These are phyloP conservation scores for Monosporascus sp. DNA, from an alignment of 2,329 filamentous ascomycete species.

Conservation along the genomic window DNA sequence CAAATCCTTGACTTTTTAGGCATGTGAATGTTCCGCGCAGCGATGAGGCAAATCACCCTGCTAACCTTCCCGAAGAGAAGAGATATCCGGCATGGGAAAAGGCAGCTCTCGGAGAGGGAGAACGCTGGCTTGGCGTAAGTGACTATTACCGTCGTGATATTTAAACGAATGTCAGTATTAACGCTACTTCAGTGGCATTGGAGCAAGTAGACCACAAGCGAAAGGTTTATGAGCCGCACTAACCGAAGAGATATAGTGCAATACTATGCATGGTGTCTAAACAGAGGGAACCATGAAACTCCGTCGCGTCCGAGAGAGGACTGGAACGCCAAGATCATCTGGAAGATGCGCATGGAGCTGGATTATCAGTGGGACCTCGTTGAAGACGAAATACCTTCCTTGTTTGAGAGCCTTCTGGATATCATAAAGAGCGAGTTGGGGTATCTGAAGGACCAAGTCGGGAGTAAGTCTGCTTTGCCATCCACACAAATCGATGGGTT, in stretches of 20 bases:
- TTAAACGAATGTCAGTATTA: neutral
- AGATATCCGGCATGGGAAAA: slow-evolving; percentile 5
- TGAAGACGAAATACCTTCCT: slow-evolving; percentile 19
- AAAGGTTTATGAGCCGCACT: neutral
- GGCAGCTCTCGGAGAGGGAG: slow-evolving; percentile 11
- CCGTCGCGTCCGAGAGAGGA: slow-evolving; percentile 11
- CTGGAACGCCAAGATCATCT: slow-evolving; percentile 28
- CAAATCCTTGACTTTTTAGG: slow-evolving; percentile 5
- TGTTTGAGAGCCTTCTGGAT: slow-evolving; percentile 9
- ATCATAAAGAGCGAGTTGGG: slow-evolving; percentile 1
- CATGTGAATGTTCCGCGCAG: neutral
- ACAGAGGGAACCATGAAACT: slow-evolving; percentile 21
- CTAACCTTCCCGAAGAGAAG: slow-evolving; percentile 4
- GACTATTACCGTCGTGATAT: neutral
- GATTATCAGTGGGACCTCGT: slow-evolving; percentile 21
- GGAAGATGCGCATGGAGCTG: slow-evolving; percentile 26
- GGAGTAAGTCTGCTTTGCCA: neutral
- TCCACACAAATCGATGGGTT: neutral
- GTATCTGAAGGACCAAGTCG: slow-evolving; percentile 1
- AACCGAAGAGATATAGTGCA: slow-evolving; percentile 12
- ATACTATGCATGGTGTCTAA: slow-evolving; percentile 25
- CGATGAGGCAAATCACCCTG: neutral
- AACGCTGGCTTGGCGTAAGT: slow-evolving; percentile 14
- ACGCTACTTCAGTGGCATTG: neutral
- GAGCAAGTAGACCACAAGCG: neutral